Base-by-base conservation (phyloP, 345 rosid species). In the Murraya koenigii region DNA sequence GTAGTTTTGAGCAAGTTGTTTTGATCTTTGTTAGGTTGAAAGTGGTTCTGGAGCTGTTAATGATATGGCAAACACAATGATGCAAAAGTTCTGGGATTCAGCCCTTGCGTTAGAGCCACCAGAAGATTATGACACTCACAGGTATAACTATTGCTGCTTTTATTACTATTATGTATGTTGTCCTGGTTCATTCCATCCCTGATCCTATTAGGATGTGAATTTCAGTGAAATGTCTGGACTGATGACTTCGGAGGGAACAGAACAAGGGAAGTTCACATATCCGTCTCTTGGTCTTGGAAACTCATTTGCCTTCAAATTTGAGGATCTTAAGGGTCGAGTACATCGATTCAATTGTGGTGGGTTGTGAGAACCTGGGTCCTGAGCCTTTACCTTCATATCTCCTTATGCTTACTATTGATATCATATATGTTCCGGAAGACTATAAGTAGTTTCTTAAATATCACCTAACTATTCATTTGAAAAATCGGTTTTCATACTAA, bases 81-180 rank as follows among this genome's bases (percentile, higher is more conserved):
- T 94, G 99, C 99, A 97, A 79, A 97, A 93, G 77, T 97, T 97
- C 74, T 97, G 98, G 99, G 99, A 97, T 80, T 94, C 98, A 32
- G 92, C 98, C 19, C 94, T 97, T 84, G 88, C 97, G 20, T 87
- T 94, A 79, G 99, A 97, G 41, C 95, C 98, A 26, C 87, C 91
- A 28, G 98, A 93, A 78, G 97, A 94, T 82, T 91, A 85, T 65
- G 99, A 97, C 58, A 88, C 97, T 59, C 93, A 89, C n/a, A 96
- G 99, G 97, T 91, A 74, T 76, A 41, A 22, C 58, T 64, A 23
- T n/a, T 69, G 28, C 78, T 77, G n/a, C 77, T 52, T 66, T 77
- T 39, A 20, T 67, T 56, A 64, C 44, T 35, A 11, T 64, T 32
- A 65, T 60, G 67, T 70, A 35, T 55, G 44, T 49, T 75, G 56